phyloP scores from a whole-genome alignment of 2,329 filamentous ascomycete genomes.

The Aspergillus arachidicola region DNA sequence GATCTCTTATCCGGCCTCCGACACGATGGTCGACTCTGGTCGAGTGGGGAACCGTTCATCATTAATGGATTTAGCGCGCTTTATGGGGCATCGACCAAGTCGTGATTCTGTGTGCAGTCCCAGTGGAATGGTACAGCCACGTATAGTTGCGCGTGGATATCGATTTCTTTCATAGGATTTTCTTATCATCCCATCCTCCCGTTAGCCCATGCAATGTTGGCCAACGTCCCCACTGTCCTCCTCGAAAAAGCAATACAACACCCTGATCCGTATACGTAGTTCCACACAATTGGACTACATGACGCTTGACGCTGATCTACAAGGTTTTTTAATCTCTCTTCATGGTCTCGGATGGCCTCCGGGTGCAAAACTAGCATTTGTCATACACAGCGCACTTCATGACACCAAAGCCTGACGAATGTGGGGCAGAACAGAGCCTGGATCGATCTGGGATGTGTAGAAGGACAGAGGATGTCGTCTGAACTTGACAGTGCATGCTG shows the following conservation, averaged over 20 bases:
- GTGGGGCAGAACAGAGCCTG: neutral
- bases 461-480: neutral
- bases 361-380: neutral
- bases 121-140: neutral
- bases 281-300: neutral
- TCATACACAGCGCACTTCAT: neutral
- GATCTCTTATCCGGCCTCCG: neutral
- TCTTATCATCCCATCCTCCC: neutral
- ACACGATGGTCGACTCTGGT: neutral
- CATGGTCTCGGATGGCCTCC: neutral
- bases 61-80: neutral
- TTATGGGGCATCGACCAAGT: neutral
- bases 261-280: neutral
- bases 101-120: neutral
- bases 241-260: neutral
- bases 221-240: neutral
- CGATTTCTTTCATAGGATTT: neutral
- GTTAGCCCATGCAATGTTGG: neutral
- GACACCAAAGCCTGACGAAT: neutral
- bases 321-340: neutral
- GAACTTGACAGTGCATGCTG: neutral
- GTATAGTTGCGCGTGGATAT: neutral
- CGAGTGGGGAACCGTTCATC: neutral
- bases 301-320: neutral
- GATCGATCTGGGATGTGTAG: neutral